Evolutionary conservation across 2,329 filamentous ascomycete genomes (phyloP).

Genomic region (Parafenestella ontariensis): DNA sequence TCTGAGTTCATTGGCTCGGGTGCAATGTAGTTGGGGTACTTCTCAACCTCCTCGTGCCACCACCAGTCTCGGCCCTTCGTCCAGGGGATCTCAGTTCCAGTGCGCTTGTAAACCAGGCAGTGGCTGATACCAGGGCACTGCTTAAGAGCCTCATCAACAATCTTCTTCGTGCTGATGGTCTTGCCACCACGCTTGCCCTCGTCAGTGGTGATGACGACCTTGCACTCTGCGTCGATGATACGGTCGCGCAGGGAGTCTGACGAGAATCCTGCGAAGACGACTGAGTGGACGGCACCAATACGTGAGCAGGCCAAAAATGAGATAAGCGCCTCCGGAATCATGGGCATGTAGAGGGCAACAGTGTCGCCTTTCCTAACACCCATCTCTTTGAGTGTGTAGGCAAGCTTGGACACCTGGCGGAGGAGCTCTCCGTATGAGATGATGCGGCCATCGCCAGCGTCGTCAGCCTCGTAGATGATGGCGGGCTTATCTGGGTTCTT

Average conservation of each 20-base stretch:
- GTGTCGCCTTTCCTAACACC: slow-evolving; percentile 97
- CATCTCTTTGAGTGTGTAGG: slow-evolving; percentile 91
- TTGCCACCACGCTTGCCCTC: slow-evolving; percentile 98
- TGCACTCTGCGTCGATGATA: slow-evolving; percentile 87
- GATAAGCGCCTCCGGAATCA: slow-evolving; percentile 96
- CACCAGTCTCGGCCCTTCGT: slow-evolving; percentile 87
- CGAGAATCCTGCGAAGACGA: slow-evolving; percentile 97
- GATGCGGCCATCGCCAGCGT: slow-evolving; percentile 82
- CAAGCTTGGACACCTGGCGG: slow-evolving; percentile 85
- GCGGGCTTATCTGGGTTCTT: slow-evolving; percentile 91
- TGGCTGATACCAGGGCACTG: slow-evolving; percentile 88
- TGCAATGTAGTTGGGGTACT: slow-evolving; percentile 91
- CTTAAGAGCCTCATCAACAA: slow-evolving; percentile 96
- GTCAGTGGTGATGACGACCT: slow-evolving; percentile 94
- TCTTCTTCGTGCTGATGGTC: slow-evolving; percentile 97
- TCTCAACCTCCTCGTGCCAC: slow-evolving; percentile 99
- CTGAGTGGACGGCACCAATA: slow-evolving; percentile 95
- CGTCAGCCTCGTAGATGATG: slow-evolving; percentile 98
- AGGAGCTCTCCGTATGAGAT: slow-evolving; percentile 94
- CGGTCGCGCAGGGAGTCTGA: slow-evolving; percentile 95
- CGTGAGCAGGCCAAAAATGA: slow-evolving; percentile 89
- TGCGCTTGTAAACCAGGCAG: slow-evolving; percentile 93
- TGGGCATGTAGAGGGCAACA: slow-evolving; percentile 95
- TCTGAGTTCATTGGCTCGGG: slow-evolving; percentile 91
- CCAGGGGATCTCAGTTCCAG: slow-evolving; percentile 90